Conservation (phyloP, 2,329 filamentous ascomycete genomes). For the Sordariomycetes sp. region DNA sequence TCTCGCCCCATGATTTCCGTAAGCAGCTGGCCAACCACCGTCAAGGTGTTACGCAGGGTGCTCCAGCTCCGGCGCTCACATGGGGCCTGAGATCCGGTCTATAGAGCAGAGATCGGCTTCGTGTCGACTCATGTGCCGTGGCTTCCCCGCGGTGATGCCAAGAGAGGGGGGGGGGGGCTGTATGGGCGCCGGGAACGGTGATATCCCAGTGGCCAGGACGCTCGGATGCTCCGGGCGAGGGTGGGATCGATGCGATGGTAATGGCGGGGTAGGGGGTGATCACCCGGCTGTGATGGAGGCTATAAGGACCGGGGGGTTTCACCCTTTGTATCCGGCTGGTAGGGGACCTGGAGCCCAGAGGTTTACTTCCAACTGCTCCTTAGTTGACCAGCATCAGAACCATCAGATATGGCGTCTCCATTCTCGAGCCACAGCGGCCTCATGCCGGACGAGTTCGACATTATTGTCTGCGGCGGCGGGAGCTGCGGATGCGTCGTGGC, state of each 20-base stretch:
- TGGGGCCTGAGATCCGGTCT: not conserved
- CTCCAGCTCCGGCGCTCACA: not conserved
- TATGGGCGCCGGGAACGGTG: not conserved
- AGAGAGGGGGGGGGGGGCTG: not conserved
- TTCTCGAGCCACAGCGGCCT: conserved; percentile 15
- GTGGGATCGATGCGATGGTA: not conserved
- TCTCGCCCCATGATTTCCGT: not conserved
- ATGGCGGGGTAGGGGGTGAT: not conserved
- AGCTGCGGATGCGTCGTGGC: conserved; percentile 49
- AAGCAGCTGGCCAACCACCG: not conserved
- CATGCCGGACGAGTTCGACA: conserved; percentile 66
- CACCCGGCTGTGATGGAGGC: not conserved
- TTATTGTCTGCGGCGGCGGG: conserved; percentile 66
- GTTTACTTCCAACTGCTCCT: not conserved
- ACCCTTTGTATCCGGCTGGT: not conserved
- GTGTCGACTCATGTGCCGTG: not conserved
- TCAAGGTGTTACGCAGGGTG: not conserved
- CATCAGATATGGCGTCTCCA: not conserved
- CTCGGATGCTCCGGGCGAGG: not conserved
- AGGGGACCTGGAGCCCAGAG: not conserved
- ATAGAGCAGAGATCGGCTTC: not conserved
- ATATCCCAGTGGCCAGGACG: not conserved
- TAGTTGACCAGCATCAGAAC: not conserved
- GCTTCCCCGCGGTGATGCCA: not conserved
- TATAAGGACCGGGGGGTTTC: not conserved